phyloP scores from a whole-genome alignment of 2,329 filamentous ascomycete species.

The Chrysosphaeria jannelii region DNA sequence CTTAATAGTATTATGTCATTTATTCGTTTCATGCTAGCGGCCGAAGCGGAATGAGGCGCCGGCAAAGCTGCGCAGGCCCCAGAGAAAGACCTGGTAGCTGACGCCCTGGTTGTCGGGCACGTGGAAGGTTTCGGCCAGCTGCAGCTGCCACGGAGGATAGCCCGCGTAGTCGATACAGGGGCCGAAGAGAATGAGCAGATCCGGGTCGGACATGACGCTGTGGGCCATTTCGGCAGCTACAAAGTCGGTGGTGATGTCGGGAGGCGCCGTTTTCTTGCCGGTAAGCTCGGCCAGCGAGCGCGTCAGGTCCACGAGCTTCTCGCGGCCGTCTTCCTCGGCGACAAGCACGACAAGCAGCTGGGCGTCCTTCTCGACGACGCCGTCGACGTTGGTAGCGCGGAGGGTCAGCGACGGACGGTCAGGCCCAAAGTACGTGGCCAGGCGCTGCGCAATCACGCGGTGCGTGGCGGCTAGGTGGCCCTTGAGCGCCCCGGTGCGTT shows the following conservation, averaged over 20 bases:
- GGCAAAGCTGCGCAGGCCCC: constrained; percentile 56
- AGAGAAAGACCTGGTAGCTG: constrained; percentile 79
- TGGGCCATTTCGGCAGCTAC: constrained; percentile 67
- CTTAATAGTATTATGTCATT: too few relatives aligned
- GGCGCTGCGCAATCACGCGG: constrained; percentile 44
- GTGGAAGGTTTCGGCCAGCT: constrained; percentile 79
- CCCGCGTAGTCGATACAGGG: constrained; percentile 60
- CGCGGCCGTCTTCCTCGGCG: constrained; percentile 64
- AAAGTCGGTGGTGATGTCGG: constrained; percentile 60
- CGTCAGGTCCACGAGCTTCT: constrained; percentile 84
- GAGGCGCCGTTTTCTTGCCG: constrained; percentile 54
- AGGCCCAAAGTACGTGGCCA: constrained; percentile 65
- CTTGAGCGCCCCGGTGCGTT: constrained; percentile 73
- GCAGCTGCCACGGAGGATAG: constrained; percentile 89
- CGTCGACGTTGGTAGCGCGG: constrained; percentile 36
- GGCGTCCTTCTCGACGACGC: constrained; percentile 13
- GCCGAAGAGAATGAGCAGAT: constrained; percentile 65
- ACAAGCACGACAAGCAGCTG: constrained; percentile 36
- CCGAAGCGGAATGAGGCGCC: constrained; percentile 74
- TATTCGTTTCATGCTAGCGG: too few relatives aligned
- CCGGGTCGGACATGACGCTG: constrained; percentile 62
- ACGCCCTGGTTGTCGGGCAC: constrained; percentile 51
- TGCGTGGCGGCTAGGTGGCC: constrained; percentile 67
- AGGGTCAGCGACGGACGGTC: constrained; percentile 41
- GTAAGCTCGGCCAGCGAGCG: constrained; percentile 88